Evolutionary conservation across 345 rosid genomes (phyloP), one percentile per base, ranked within the genome.

Genomic region (Capsella bursapastoris): DNA sequence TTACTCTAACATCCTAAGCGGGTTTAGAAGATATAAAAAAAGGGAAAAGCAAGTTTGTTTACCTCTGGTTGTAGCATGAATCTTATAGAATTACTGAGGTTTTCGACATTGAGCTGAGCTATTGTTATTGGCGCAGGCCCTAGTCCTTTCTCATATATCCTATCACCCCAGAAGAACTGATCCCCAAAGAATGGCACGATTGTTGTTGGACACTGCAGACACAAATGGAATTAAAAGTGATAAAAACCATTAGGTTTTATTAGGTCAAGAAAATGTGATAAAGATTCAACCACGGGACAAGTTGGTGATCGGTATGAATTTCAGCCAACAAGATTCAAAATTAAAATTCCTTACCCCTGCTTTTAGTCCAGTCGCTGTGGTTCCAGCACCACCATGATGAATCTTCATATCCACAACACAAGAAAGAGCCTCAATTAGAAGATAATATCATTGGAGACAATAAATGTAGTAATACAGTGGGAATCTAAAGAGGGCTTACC

Each of bases 331-430:
- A 40, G 13, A 40, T 40, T 40, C 13, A 40, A 53, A 40, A 13
- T 67, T 18, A 50, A 18, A 27, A 58, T 13, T 56, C 37, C 41
- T 76, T 91, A 92, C 98, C 89, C 98, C 98, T 38, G 98, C 93
- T 87, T 72, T 87, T 55, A 95, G 84, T 77, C 99, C 99, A 0
- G 97, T 86, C 44, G 99, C 99, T 4, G 99, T 92, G 35, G 99
- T 95, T 78, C 99, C 99, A 37, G 99, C 99, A 63, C 99, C 99
- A 8, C 97, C 99, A 45, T 95, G 99, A 81, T 95, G 99, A 78
- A 95, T 92, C 99, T 95, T 82, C 62, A 78, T 31, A 70, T 57
- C 58, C 53, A 49, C 57, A 68, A 62, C 14, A 76, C 16, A 14
- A 64, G 71, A 50, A 49, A 49, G 8, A 48, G 32, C 57, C 60